These are phyloP conservation scores for Brassica cretica DNA, from an alignment of 345 rosid genomes.

Conservation along the genomic window DNA sequence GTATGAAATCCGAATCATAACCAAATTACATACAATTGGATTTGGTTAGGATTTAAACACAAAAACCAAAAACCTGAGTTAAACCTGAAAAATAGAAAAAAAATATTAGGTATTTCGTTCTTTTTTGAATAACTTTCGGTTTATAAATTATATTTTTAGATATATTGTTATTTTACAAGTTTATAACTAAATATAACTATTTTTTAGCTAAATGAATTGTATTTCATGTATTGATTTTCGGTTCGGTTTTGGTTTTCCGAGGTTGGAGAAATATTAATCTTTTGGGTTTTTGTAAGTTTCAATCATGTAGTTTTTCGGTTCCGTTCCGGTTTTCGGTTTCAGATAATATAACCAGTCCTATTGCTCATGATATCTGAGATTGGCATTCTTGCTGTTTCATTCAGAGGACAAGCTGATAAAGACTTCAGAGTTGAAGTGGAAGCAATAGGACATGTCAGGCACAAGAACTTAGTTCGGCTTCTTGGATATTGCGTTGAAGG, in stretches of 20 bases:
- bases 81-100: not conserved
- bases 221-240: not conserved
- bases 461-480: conserved; percentile 93
- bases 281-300: not conserved
- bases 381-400: conserved; percentile 8
- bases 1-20: not conserved
- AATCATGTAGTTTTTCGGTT: not conserved
- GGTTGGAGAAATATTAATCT: not conserved
- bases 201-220: not conserved
- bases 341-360: not conserved
- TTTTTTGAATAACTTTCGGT: not conserved
- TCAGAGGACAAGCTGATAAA: conserved; percentile 94
- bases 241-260: not conserved
- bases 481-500: conserved; percentile 98
- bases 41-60: not conserved
- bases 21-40: not conserved
- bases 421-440: conserved; percentile 97
- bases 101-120: too few species aligned
- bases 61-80: not conserved
- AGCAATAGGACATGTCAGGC: conserved; percentile 95
- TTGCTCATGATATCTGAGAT: conserved; percentile 22
- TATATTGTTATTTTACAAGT: not conserved
- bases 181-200: not conserved
- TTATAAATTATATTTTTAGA: not conserved
- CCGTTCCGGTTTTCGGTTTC: not conserved